phyloP scores from a whole-genome alignment of 768 basidiomycete genomes.

The Kwoniella dendrophila region DNA sequence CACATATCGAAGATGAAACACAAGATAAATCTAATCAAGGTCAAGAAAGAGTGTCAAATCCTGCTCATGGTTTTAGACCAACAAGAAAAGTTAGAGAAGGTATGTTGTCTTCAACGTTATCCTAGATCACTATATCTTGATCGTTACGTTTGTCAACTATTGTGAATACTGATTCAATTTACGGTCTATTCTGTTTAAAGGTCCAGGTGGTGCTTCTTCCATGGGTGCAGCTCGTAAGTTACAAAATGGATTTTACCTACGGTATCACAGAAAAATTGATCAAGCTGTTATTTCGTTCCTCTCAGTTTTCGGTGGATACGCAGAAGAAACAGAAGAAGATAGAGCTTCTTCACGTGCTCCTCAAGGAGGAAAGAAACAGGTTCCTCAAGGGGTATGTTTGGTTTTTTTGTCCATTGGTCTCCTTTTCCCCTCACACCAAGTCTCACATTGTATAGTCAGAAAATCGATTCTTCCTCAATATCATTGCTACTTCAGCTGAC shows the following conservation, averaged over 20 bases:
- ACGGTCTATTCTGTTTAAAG: constrained; percentile 23
- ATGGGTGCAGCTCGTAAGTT: constrained; percentile 48
- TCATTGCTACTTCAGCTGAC: no score
- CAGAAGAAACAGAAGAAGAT: constrained; percentile 45
- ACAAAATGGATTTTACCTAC: no score
- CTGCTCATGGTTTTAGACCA: constrained; percentile 44
- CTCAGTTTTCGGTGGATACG: constrained; percentile 45
- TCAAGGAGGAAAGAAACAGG: constrained; percentile 42
- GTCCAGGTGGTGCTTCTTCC: constrained; percentile 43
- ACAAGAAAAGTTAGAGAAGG: constrained; percentile 53
- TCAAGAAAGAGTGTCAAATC: constrained; percentile 32
- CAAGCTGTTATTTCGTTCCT: background rate
- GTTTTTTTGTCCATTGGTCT: background rate
- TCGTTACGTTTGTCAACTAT: background rate
- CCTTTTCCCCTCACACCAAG: no score
- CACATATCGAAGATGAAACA: constrained; percentile 44
- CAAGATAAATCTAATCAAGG: no score
- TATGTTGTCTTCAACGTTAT: constrained; percentile 24
- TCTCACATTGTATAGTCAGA: no score
- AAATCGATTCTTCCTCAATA: no score
- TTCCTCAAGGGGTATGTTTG: constrained; percentile 20
- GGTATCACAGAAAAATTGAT: no score
- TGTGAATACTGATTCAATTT: background rate
- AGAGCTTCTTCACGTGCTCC: constrained; percentile 20
- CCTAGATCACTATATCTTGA: background rate